These are phyloP conservation scores for Begonia masoniana DNA, from an alignment of 306 rosid genomes.

Conservation along the genomic window DNA sequence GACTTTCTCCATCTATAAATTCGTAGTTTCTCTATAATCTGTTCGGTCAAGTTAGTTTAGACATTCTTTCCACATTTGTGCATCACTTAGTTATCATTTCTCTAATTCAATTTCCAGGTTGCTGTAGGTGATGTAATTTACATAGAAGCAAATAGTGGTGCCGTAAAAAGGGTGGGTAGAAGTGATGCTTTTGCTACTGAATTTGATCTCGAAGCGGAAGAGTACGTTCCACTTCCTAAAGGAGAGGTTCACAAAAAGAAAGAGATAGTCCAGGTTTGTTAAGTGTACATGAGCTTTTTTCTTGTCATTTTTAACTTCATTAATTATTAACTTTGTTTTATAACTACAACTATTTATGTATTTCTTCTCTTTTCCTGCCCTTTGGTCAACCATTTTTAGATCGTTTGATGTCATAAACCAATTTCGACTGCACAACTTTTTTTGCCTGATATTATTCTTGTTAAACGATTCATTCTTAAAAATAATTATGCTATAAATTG, in stretches of 20 bases:
- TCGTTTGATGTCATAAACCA: no score
- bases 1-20: no score
- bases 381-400: no score
- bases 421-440: no score
- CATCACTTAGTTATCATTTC: not conserved
- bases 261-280: constrained; percentile 87
- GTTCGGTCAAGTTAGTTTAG: no score
- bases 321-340: not conserved
- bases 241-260: constrained; percentile 98
- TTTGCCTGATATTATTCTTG: no score
- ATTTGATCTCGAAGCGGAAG: constrained; percentile 97
- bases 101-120: constrained; percentile 34
- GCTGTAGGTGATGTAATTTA: constrained; percentile 96
- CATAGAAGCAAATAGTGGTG: constrained; percentile 93
- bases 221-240: constrained; percentile 96
- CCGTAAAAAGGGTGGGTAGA: constrained; percentile 93
- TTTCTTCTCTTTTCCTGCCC: no score
- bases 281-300: constrained; percentile 8
- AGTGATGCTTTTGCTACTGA: constrained; percentile 98
- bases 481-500: not conserved
- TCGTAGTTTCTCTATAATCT: no score
- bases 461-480: no score
- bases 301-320: constrained; percentile 4
- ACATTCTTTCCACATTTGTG: no score
- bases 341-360: no score